phyloP scores from a whole-genome alignment of 2,329 filamentous ascomycete species.

The Penicillium sp. region DNA sequence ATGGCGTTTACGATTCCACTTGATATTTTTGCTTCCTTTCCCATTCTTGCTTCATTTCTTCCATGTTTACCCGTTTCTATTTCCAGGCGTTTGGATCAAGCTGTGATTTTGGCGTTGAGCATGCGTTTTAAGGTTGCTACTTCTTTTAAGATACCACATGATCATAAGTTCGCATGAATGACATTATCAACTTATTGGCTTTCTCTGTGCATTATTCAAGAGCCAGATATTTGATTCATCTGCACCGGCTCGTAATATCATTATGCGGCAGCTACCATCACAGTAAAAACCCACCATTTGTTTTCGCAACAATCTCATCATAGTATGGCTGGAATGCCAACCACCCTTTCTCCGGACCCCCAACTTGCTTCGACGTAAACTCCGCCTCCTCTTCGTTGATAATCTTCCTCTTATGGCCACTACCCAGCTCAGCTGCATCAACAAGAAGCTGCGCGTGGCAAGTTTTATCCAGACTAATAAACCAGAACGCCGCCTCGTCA shows the following conservation, averaged over 20 bases:
- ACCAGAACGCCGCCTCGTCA: slow-evolving; percentile 69
- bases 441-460: slow-evolving; percentile 66
- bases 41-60: neutral
- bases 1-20: slow-evolving; percentile 1
- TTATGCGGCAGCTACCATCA: neutral
- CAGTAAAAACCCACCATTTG: slow-evolving; percentile 1
- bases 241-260: neutral
- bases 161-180: neutral
- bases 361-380: slow-evolving; percentile 1
- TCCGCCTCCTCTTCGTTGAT: slow-evolving; percentile 1
- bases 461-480: slow-evolving; percentile 60
- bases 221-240: neutral
- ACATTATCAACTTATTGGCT: neutral
- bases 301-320: slow-evolving; percentile 9
- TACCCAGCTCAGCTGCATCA: slow-evolving; percentile 39
- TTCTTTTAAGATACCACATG: slow-evolving; percentile 1
- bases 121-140: neutral
- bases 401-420: slow-evolving; percentile 1
- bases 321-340: slow-evolving; percentile 13
- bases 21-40: neutral
- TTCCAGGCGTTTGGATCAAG: neutral
- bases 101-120: neutral
- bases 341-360: slow-evolving; percentile 9
- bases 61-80: neutral
- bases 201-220: neutral